Evolutionary conservation across 2,329 filamentous ascomycete species (phyloP), one percentile per base, ranked within the genome.

Genomic region (Penicillium fuscoglaucum): DNA sequence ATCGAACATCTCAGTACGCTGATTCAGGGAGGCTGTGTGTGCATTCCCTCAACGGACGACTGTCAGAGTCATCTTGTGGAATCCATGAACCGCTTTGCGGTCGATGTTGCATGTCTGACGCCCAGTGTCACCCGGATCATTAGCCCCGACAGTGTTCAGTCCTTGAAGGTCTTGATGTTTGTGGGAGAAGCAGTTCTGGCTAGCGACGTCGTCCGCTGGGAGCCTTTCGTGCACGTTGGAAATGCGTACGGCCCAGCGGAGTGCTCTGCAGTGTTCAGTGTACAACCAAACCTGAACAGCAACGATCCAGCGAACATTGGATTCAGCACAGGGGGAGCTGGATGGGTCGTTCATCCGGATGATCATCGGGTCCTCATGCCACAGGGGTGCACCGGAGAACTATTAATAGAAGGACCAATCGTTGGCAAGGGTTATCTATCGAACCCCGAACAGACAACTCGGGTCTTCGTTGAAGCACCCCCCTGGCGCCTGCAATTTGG

Each of bases 171-270:
- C 2, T 55, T 81, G 17, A 31, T 60, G 1, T 59, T 70, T 17
- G 62, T 64, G 15, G 68, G 68, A 12, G 68, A 70, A 45, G 61
- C 66, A 10, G 51, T 68, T 19, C 37, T 54, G 17, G 40, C 59
- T 10, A 54, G 53, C 31, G 61, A 76, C 49, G 61, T 78, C 2
- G 45, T 57, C 2, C 72, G 70, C 5, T 78, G 76, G 76, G 69
- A 69, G 9, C 64, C 69, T 21, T 64, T 66, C 10, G 67, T 77
- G 9, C 69, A 67, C 15, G 68, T 78, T 17, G 59, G 71, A 15
- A 78, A 76, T 57, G 72, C 70, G 3, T 78, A 79, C 60, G 77
- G 77, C 2, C 75, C 75, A 0, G 72, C 72, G 0, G 75, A 78
- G 44, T 75, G 71, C 54, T 72, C 70, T 15, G 71, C 69, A 4